Evolutionary conservation across 352 stramenopile genomes (phyloP).

Genomic region (Phytophthora meadii): DNA sequence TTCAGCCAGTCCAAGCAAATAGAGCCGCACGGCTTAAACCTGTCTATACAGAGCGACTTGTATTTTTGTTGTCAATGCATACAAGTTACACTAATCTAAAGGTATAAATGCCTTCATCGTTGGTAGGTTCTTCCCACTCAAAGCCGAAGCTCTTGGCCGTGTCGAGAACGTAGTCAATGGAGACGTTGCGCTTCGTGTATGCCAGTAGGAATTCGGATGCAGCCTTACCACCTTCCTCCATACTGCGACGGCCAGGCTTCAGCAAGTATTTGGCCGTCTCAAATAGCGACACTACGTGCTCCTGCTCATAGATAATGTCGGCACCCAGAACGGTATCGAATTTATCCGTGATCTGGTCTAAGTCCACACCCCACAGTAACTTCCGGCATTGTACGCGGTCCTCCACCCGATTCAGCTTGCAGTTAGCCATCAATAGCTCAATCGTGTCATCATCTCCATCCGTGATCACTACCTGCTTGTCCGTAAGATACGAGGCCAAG

Average conservation of each 20-base stretch:
- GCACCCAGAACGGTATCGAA: constrained; percentile 65
- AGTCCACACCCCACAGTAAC: constrained; percentile 54
- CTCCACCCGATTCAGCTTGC: constrained; percentile 57
- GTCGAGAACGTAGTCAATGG: constrained; percentile 68
- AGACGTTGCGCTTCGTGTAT: constrained; percentile 75
- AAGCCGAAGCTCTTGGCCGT: constrained; percentile 66
- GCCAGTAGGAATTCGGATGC: constrained; percentile 58
- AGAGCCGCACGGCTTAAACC: background rate
- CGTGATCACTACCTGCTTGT: constrained; percentile 60
- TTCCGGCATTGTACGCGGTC: constrained; percentile 50
- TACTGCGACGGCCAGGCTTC: constrained; percentile 27
- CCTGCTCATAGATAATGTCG: constrained; percentile 74
- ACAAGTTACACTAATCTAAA: constrained; percentile 49
- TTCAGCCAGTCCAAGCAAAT: constrained; percentile 5
- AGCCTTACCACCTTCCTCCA: constrained; percentile 26
- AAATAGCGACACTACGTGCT: constrained; percentile 63
- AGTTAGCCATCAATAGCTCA: constrained; percentile 55
- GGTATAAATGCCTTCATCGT: constrained; percentile 67
- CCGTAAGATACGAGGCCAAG: constrained; percentile 62
- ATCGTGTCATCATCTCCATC: constrained; percentile 67
- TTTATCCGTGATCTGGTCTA: constrained; percentile 50
- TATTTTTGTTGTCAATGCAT: constrained; percentile 21
- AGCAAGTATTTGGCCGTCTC: constrained; percentile 57
- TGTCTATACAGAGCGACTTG: constrained; percentile 6
- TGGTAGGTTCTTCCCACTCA: constrained; percentile 57